phyloP scores from a whole-genome alignment of 2,329 filamentous ascomycete genomes.

The Exophiala calicioides region DNA sequence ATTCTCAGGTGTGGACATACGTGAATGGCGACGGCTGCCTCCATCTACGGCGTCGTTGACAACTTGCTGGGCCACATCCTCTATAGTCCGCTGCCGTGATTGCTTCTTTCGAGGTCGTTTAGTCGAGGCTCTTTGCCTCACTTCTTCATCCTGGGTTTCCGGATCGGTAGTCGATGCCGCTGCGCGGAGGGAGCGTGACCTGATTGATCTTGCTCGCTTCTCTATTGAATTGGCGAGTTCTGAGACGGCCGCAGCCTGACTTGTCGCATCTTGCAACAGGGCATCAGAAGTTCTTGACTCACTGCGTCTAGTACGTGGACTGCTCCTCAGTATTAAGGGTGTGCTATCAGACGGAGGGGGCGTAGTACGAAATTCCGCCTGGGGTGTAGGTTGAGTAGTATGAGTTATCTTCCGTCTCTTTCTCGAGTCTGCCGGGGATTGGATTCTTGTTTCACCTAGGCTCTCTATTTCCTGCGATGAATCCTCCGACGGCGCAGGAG shows the following conservation, averaged over 20 bases:
- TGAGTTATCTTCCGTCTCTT: conserved; percentile 26
- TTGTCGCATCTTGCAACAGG: conserved; percentile 25
- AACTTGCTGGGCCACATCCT: conserved; percentile 18
- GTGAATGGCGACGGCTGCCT: conserved; percentile 11
- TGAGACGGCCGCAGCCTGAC: conserved; percentile 22
- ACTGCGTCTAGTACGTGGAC: conserved; percentile 17
- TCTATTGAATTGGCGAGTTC: conserved; percentile 27
- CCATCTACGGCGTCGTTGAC: conserved; percentile 16
- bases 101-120: conserved; percentile 10
- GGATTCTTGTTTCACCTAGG: neutral
- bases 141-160: conserved; percentile 3
- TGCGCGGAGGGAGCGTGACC: conserved; percentile 7
- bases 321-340: conserved; percentile 13
- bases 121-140: neutral
- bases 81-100: conserved; percentile 7
- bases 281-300: conserved; percentile 26
- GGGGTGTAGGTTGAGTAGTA: conserved; percentile 1
- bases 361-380: conserved; percentile 12
- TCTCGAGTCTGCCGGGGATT: conserved; percentile 8
- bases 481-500: conserved; percentile 14
- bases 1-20: conserved; percentile 42
- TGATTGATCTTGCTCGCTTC: conserved; percentile 14
- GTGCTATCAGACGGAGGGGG: conserved; percentile 9
- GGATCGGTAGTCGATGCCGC: conserved; percentile 4
- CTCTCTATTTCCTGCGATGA: conserved; percentile 9